Percentiles rank a stretch among this genome's conserved stretches.
Evolutionary conservation across 441 rosid genomes (phyloP).

Genomic region (Pelargonium cotyledonis): DNA sequence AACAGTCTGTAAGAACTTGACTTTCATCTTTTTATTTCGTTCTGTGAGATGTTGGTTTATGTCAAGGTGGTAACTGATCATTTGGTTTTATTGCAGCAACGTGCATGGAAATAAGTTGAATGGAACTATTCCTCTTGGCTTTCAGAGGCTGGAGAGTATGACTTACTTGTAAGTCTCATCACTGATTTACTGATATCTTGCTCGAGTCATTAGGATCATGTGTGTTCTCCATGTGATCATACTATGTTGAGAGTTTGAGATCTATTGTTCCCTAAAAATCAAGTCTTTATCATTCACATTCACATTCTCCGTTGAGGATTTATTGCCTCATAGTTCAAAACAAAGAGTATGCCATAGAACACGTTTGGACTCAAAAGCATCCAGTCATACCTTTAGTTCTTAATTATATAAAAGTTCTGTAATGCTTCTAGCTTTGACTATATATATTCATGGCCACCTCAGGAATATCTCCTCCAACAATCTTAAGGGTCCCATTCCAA

Average conservation of each 20-base stretch:
- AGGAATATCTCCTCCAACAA: conserved; percentile 78
- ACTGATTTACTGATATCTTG: neutral
- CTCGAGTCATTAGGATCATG: neutral
- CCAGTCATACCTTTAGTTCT: neutral
- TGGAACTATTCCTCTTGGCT: conserved; percentile 65
- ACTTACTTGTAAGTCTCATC: conserved; percentile 62
- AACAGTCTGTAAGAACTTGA: conserved; percentile 74
- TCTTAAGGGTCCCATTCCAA: conserved; percentile 68
- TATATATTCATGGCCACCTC: neutral
- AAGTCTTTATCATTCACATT: too few species aligned
- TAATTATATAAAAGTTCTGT: too few species aligned
- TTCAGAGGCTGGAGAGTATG: conserved; percentile 67
- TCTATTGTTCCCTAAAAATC: neutral
- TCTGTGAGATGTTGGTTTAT: neutral
- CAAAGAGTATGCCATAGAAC: neutral
- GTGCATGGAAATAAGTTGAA: conserved; percentile 70
- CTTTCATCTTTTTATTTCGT: too few species aligned
- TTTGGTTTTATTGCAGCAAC: conserved; percentile 35
- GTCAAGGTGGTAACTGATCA: neutral
- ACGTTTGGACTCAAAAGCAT: neutral
- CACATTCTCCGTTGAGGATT: neutral
- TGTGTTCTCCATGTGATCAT: too few species aligned
- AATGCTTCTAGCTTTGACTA: neutral
- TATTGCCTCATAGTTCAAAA: neutral
- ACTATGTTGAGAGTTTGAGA: neutral